phyloP scores from a whole-genome alignment of 352 stramenopile species.

The Globisporangium sylvaticum region DNA sequence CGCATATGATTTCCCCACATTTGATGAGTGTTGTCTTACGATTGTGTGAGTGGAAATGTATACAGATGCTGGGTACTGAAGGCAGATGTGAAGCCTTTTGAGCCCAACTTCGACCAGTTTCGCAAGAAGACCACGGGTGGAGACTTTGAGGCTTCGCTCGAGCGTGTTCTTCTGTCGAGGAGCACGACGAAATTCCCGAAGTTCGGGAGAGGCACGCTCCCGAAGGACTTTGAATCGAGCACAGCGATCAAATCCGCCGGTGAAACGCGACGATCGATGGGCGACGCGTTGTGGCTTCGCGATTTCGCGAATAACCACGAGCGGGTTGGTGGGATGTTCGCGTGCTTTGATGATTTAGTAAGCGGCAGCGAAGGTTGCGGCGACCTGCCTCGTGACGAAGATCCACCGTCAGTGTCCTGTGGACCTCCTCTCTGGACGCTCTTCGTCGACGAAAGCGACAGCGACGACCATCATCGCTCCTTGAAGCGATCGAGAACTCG shows the following conservation, averaged over 20 bases:
- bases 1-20: constrained; percentile 16
- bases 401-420: neutral
- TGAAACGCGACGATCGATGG: constrained; percentile 22
- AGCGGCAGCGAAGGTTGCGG: neutral
- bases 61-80: constrained; percentile 43
- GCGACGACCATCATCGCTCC: neutral
- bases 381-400: neutral
- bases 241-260: constrained; percentile 26
- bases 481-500: neutral
- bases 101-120: constrained; percentile 25
- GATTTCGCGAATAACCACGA: constrained; percentile 33
- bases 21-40: neutral
- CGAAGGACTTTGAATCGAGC: constrained; percentile 3
- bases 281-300: constrained; percentile 30
- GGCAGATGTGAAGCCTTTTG: constrained; percentile 28
- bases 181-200: constrained; percentile 36
- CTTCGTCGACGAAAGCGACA: neutral
- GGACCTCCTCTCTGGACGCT: neutral
- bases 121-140: constrained; percentile 21
- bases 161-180: constrained; percentile 28
- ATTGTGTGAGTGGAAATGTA: neutral
- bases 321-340: constrained; percentile 27
- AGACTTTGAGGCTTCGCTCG: constrained; percentile 39
- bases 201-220: constrained; percentile 39
- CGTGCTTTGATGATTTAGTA: constrained; percentile 2